Base-by-base conservation (phyloP, 805 yeast genomes). In the Tetrapisispora arboricola region DNA sequence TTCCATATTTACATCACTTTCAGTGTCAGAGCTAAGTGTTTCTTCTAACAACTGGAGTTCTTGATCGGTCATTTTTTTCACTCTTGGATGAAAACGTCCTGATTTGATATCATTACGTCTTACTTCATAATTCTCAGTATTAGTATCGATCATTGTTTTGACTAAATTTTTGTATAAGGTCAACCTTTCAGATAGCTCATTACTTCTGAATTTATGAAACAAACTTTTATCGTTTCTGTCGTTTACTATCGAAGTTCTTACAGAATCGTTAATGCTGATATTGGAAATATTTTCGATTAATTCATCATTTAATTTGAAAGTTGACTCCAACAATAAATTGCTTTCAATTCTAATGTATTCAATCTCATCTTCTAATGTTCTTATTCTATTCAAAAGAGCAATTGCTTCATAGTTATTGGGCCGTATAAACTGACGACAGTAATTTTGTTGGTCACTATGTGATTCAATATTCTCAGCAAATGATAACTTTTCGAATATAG, bases 11-110 rank as follows among this genome's bases (percentile, higher is more conserved):
- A 12, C 26, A 4, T 34, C 20, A 9, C 3, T 11, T 15, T 39
- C 41, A 5, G 32, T 11, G 16, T 32, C 37, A 6, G 41, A 39
- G 12, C 32, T 20, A 19, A 34, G 20, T 20, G 37, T 32, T 3
- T 18, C 18, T 32, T 39, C 41, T 13, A 39, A 8, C 13, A 27
- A 20, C 17, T 21, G 8, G 8, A 39, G 18, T 11, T 39, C 38
- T 3, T 20, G 19, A n/a, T 27, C 17, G 7, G 42, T 32, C n/a
- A 38, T 6, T 15, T 32, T 38, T 27, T 25, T 28, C 21, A 26
- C 6, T 28, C 27, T 31, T 25, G 16, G 30, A 26, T 35, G 22
- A 26, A 18, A 19, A 3, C 24, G 16, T 34, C 16, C 6, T 34
- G 20, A 13, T 22, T 22, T 34, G 6, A 15, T 16, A 9, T 15